Conservation (phyloP, 2,329 filamentous ascomycete genomes). For the Bisporella sp. region DNA sequence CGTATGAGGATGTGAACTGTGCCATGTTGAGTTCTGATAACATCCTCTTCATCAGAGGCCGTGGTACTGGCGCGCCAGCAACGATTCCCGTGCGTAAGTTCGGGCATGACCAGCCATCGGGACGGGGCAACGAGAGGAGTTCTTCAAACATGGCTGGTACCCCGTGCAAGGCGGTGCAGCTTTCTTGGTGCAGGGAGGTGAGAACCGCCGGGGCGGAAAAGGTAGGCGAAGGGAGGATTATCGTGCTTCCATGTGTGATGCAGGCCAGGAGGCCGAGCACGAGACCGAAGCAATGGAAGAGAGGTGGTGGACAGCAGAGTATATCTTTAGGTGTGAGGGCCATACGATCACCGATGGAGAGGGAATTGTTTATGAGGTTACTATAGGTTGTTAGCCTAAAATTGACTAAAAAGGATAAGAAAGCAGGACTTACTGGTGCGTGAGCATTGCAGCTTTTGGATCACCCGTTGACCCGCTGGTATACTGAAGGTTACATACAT, state of each 20-base stretch:
- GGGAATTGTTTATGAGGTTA: conserved; percentile 21
- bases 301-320: conserved; percentile 73
- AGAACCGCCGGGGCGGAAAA: conserved; percentile 65
- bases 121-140: conserved; percentile 17
- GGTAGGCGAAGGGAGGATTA: conserved; percentile 68
- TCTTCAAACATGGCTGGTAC: conserved; percentile 65
- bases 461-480: conserved; percentile 68
- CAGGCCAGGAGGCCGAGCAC: conserved; percentile 67
- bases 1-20: conserved; percentile 44
- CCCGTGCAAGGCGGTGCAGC: conserved; percentile 70
- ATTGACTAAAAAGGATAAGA: background rate
- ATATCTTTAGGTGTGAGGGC: conserved; percentile 57
- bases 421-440: conserved; percentile 29
- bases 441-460: conserved; percentile 70
- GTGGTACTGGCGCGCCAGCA: conserved; percentile 69
- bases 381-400: conserved; percentile 1
- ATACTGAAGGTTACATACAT: conserved; percentile 70
- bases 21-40: conserved; percentile 67
- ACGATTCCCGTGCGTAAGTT: conserved; percentile 69
- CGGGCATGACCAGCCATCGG: conserved; percentile 27
- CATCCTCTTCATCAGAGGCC: conserved; percentile 66
- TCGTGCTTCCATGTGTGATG: conserved; percentile 67
- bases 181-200: conserved; percentile 57
- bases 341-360: conserved; percentile 27
- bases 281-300: conserved; percentile 83